phyloP scores from a whole-genome alignment of 768 basidiomycete genomes.

The Brasilioporus rufonigricans region DNA sequence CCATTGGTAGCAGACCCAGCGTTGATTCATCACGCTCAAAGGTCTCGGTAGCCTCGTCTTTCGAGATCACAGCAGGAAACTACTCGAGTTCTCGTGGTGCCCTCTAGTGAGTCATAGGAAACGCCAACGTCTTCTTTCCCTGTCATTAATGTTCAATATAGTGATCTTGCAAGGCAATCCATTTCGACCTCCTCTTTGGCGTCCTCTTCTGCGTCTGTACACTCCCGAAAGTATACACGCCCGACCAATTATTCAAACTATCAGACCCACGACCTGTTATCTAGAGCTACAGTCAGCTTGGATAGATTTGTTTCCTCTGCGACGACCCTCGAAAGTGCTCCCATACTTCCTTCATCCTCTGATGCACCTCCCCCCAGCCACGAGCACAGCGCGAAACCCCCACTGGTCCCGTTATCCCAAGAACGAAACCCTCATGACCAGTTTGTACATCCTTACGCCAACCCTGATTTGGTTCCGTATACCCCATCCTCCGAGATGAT shows the following conservation, averaged over 20 bases:
- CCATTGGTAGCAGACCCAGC: conserved; percentile 54
- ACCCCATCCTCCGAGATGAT: conserved; percentile 30
- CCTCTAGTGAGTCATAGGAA: conserved; percentile 50
- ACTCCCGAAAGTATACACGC: conserved; percentile 44
- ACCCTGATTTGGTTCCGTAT: conserved; percentile 61
- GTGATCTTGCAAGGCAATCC: conserved; percentile 60
- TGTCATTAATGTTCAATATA: conserved; percentile 24
- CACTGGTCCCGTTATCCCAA: conserved; percentile 30
- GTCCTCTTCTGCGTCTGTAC: conserved; percentile 17
- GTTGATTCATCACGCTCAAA: conserved; percentile 59
- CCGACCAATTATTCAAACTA: conserved; percentile 5
- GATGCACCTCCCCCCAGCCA: conserved; percentile 8
- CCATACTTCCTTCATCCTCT: conserved; percentile 8
- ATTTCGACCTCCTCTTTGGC: conserved; percentile 55
- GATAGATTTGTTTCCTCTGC: conserved; percentile 8
- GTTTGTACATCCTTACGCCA: conserved; percentile 74
- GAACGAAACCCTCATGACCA: conserved; percentile 34
- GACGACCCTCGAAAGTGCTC: not conserved
- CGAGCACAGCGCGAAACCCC: conserved; percentile 15
- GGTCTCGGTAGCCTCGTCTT: conserved; percentile 51
- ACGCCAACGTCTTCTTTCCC: not conserved
- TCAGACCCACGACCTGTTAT: conserved; percentile 6
- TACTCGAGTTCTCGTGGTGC: conserved; percentile 51
- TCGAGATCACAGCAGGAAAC: conserved; percentile 55
- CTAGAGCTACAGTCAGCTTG: conserved; percentile 5